phyloP scores from a whole-genome alignment of 2,329 filamentous ascomycete genomes.

The Curvularia lunata region DNA sequence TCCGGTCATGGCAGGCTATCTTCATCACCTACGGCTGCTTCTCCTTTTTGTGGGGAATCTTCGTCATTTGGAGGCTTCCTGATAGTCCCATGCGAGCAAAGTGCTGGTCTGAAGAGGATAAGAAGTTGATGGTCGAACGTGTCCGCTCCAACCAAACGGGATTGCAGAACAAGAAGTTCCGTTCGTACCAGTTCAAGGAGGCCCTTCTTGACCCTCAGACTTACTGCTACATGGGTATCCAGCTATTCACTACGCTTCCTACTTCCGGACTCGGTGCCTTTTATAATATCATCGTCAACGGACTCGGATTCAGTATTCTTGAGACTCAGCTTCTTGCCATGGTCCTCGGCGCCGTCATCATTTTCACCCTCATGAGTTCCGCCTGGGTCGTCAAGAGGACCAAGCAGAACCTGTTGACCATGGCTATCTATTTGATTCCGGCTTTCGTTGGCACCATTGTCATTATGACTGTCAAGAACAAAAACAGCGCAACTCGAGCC shows the following conservation, averaged over 20 bases:
- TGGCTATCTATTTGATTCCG: conserved; percentile 70
- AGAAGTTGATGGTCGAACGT: conserved; percentile 60
- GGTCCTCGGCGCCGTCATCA: conserved; percentile 77
- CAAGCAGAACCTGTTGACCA: conserved; percentile 71
- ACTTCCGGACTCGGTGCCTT: conserved; percentile 76
- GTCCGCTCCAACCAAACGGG: conserved; percentile 56
- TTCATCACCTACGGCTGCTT: conserved; percentile 71
- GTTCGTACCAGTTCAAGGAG: conserved; percentile 61
- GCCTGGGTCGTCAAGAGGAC: conserved; percentile 72
- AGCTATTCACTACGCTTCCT: conserved; percentile 74
- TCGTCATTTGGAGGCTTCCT: conserved; percentile 53
- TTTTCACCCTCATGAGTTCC: conserved; percentile 70
- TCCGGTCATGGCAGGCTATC: conserved; percentile 72
- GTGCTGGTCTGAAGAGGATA: conserved; percentile 71
- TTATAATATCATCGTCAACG: conserved; percentile 74
- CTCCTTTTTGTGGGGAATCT: conserved; percentile 68
- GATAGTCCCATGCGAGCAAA: conserved; percentile 75
- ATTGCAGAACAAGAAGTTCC: conserved; percentile 58
- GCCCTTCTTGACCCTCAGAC: conserved; percentile 68
- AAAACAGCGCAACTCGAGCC: conserved; percentile 63
- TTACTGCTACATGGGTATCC: conserved; percentile 64
- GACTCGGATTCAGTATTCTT: conserved; percentile 68
- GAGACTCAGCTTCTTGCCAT: conserved; percentile 77
- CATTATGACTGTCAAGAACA: conserved; percentile 70
- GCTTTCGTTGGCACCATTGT: conserved; percentile 75